These are phyloP conservation scores for Parastagonospora avenae DNA, from an alignment of 2,329 filamentous ascomycete species.

Conservation along the genomic window DNA sequence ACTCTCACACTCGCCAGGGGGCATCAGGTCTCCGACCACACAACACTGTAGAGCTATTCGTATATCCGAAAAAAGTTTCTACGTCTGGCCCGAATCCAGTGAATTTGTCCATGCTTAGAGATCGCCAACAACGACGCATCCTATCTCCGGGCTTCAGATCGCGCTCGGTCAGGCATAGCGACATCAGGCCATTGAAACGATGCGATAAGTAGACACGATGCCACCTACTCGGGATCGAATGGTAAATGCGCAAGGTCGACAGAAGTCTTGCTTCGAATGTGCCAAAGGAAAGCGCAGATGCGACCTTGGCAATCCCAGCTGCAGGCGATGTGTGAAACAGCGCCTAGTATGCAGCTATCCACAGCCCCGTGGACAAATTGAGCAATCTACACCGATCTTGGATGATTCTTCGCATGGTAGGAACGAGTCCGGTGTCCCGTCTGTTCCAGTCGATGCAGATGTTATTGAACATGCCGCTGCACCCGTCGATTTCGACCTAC, in stretches of 20 bases:
- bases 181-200: constrained; percentile 1
- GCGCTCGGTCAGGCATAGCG: not conserved
- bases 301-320: constrained; percentile 58
- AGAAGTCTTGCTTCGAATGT: constrained; percentile 64
- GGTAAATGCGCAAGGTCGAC: constrained; percentile 36
- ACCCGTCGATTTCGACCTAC: constrained; percentile 9
- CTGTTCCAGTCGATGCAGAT: constrained; percentile 1
- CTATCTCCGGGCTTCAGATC: not conserved
- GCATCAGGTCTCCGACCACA: no score
- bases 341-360: constrained; percentile 56
- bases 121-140: no score
- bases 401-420: constrained; percentile 10
- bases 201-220: constrained; percentile 30
- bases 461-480: constrained; percentile 26
- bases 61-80: no score
- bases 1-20: no score
- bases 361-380: constrained; percentile 4
- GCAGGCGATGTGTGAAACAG: constrained; percentile 58
- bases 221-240: constrained; percentile 44
- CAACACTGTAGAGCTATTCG: no score
- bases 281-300: constrained; percentile 64
- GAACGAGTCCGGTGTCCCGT: constrained; percentile 23
- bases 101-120: no score
- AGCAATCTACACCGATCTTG: not conserved
- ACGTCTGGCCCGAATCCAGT: no score